Evolutionary conservation across 2,329 filamentous ascomycete species (phyloP).

Genomic region (Calycina marina): DNA sequence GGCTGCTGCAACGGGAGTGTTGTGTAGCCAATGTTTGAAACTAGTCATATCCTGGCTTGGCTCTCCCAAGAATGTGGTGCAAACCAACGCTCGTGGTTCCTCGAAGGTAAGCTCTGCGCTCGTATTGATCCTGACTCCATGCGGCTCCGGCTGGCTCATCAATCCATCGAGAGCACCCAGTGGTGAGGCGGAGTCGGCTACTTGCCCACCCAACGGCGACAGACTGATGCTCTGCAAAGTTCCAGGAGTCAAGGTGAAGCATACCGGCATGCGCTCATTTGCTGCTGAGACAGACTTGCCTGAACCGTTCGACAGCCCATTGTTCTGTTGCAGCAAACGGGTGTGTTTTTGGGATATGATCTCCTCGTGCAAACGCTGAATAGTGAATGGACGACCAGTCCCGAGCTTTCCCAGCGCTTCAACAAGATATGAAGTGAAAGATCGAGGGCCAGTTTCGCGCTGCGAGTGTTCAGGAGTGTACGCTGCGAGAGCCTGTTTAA

Average conservation of each 20-base stretch:
- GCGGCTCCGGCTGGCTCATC: conserved; percentile 10
- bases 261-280: conserved; percentile 29
- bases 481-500: conserved; percentile 50
- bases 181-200: conserved; percentile 22
- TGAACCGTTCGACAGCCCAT: conserved; percentile 31
- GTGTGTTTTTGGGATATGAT: conserved; percentile 24
- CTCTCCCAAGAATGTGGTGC: conserved; percentile 52
- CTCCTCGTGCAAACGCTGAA: conserved; percentile 42
- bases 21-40: conserved; percentile 52
- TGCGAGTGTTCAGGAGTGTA: conserved; percentile 35
- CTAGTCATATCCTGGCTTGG: conserved; percentile 51
- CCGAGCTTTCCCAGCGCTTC: conserved; percentile 40
- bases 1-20: conserved; percentile 38
- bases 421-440: conserved; percentile 42
- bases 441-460: conserved; percentile 31
- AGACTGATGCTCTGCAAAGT: conserved; percentile 39
- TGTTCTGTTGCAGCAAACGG: conserved; percentile 29
- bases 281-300: conserved; percentile 20
- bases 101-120: conserved; percentile 42
- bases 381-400: conserved; percentile 37
- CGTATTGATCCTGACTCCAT: conserved; percentile 16
- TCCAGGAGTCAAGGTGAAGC: conserved; percentile 40
- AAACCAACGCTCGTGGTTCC: conserved; percentile 47
- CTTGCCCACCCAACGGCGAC: conserved; percentile 22
- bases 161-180: conserved; percentile 17